Evolutionary conservation across 1,139 yeast genomes (phyloP).

Genomic region (Zygosaccharomyces pseudobailii): DNA sequence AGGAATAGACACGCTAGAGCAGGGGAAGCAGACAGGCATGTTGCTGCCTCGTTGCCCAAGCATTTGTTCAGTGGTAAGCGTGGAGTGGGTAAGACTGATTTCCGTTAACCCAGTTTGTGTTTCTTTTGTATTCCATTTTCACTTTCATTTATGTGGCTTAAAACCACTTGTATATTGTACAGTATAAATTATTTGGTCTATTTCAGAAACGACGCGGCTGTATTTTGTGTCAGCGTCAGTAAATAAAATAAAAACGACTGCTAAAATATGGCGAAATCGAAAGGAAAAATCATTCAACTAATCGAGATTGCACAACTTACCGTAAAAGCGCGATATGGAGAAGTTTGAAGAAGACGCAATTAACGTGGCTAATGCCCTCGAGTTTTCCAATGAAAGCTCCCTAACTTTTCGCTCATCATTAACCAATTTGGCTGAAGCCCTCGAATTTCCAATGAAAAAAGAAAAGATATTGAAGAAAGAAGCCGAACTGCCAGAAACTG

Average conservation of each 20-base stretch:
- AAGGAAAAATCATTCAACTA: neutral
- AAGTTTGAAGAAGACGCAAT: neutral
- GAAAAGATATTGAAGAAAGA: neutral
- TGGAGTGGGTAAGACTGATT: conserved; percentile 83
- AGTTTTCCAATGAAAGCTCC: conserved; percentile 1
- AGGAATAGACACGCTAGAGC: conserved; percentile 88
- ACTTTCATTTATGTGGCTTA: neutral
- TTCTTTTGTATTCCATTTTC: neutral
- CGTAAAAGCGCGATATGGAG: neutral
- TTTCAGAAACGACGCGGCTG: neutral
- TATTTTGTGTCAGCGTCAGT: conserved; percentile 3
- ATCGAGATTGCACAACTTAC: too few species aligned
- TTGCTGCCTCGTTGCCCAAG: conserved; percentile 80
- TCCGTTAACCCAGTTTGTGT: conserved; percentile 33
- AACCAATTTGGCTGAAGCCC: neutral
- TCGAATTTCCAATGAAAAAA: neutral
- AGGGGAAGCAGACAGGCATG: conserved; percentile 95
- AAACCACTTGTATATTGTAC: conserved; percentile 1
- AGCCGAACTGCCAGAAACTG: neutral
- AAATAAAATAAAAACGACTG: neutral
- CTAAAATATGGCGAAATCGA: neutral
- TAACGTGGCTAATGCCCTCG: neutral
- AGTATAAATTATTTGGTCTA: conserved; percentile 1
- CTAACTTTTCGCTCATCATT: neutral
- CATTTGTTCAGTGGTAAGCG: conserved; percentile 96